Evolutionary conservation across 768 basidiomycete genomes (phyloP).

Genomic region (Termitomyces sp.): DNA sequence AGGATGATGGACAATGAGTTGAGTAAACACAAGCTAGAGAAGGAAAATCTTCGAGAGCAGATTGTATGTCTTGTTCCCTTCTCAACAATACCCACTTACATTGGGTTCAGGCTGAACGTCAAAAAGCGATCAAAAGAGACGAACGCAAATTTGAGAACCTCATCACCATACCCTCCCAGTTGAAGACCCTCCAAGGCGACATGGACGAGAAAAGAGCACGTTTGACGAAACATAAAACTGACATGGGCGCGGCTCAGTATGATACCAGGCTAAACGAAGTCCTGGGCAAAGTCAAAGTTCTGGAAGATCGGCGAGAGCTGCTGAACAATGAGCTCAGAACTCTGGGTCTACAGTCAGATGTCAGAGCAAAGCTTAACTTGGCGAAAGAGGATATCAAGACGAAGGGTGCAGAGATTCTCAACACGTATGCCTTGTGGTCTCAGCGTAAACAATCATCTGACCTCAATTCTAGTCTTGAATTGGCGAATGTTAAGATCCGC

Average conservation of each 20-base stretch:
- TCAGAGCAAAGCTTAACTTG: conserved; percentile 75
- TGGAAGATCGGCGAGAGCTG: conserved; percentile 70
- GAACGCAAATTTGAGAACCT: conserved; percentile 59
- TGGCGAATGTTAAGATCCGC: conserved; percentile 58
- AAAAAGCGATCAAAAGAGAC: conserved; percentile 46
- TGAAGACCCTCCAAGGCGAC: conserved; percentile 55
- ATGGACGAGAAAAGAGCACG: conserved; percentile 68
- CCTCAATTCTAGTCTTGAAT: conserved; percentile 51
- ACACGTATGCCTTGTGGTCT: conserved; percentile 51
- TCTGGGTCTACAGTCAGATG: conserved; percentile 77
- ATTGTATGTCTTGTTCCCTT: conserved; percentile 42
- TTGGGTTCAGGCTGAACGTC: conserved; percentile 46
- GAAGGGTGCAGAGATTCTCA: conserved; percentile 65
- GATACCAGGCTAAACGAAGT: conserved; percentile 63
- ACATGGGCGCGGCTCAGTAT: conserved; percentile 59
- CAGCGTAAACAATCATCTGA: not conserved
- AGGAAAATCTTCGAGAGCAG: conserved; percentile 49
- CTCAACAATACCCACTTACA: not conserved
- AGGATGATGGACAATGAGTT: conserved; percentile 55
- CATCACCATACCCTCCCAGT: conserved; percentile 50
- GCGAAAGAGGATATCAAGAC: conserved; percentile 66
- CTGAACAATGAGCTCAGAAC: conserved; percentile 69
- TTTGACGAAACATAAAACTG: conserved; percentile 56
- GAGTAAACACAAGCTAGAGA: conserved; percentile 54
- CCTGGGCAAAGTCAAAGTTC: conserved; percentile 45